Percentiles rank a stretch among this genome's conserved stretches.
phyloP scores from a whole-genome alignment of 352 stramenopile species.

The Phytophthora aleatoria region DNA sequence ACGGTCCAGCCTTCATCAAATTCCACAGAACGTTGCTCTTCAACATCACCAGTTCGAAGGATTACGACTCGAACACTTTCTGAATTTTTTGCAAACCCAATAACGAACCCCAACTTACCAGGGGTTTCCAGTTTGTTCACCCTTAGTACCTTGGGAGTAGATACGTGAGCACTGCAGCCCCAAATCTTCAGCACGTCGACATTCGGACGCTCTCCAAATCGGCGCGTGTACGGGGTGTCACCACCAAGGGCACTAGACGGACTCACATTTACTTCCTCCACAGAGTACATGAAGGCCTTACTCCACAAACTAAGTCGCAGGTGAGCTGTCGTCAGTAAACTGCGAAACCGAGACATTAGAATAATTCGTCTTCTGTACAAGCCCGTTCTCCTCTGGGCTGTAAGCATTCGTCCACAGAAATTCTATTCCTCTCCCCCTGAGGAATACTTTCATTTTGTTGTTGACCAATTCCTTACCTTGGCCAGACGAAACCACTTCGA shows the following conservation, averaged over 20 bases:
- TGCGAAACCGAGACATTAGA: conserved; percentile 1
- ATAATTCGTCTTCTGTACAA: conserved; percentile 13
- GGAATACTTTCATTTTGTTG: conserved; percentile 14
- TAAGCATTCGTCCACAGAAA: conserved; percentile 19
- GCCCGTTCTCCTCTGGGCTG: conserved; percentile 14
- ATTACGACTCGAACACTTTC: conserved; percentile 9
- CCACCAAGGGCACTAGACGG: conserved; percentile 2
- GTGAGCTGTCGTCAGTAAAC: conserved; percentile 4
- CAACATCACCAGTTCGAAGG: conserved; percentile 3
- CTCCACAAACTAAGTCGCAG: conserved; percentile 8
- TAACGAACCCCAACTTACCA: conserved; percentile 12
- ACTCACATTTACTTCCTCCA: conserved; percentile 7
- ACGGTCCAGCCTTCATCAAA: conserved; percentile 1
- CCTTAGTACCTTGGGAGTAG: conserved; percentile 11
- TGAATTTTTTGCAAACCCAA: conserved; percentile 3
- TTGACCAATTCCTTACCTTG: conserved; percentile 12
- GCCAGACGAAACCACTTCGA: conserved; percentile 4
- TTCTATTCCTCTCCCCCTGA: conserved; percentile 9
- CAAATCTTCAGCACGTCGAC: conserved; percentile 3
- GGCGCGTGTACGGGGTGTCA: conserved; percentile 3
- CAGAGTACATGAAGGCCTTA: conserved; percentile 1
- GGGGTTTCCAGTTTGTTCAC: conserved; percentile 13
- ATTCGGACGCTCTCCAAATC: conserved; percentile 6
- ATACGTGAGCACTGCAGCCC: conserved; percentile 4
- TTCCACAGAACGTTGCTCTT: not conserved